Evolutionary conservation across 768 basidiomycete species (phyloP).

Genomic region (Tephrocybe sp.): DNA sequence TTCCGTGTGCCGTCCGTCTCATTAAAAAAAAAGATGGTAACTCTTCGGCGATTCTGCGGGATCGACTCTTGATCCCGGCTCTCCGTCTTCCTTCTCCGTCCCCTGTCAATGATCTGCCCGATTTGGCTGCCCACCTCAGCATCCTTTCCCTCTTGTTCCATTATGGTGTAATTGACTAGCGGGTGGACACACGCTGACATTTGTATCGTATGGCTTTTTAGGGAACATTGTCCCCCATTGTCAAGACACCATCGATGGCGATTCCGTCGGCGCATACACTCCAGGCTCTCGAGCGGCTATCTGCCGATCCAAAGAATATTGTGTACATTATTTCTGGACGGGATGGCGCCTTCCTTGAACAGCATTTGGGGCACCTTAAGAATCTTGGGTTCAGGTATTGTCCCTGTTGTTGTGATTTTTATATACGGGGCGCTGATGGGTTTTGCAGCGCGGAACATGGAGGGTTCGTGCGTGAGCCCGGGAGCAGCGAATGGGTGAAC

Average conservation of each 20-base stretch:
- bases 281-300: slow-evolving; percentile 67
- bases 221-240: slow-evolving; percentile 97
- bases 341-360: slow-evolving; percentile 88
- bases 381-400: slow-evolving; percentile 70
- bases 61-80: neutral
- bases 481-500: slow-evolving; percentile 70
- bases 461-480: slow-evolving; percentile 82
- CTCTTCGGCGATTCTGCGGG: slow-evolving; percentile 9
- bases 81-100: neutral
- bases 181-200: no score
- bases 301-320: slow-evolving; percentile 82
- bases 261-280: slow-evolving; percentile 76
- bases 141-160: neutral
- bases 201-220: slow-evolving; percentile 30
- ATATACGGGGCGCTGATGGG: neutral
- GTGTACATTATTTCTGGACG: slow-evolving; percentile 98
- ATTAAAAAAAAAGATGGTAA: neutral
- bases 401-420: neutral
- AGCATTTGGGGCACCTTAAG: slow-evolving; percentile 83
- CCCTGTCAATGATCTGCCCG: neutral
- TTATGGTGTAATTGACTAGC: no score
- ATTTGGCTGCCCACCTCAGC: neutral
- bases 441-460: slow-evolving; percentile 82
- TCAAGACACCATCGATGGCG: slow-evolving; percentile 89
- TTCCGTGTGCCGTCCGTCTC: no score